Conservation (phyloP, 2,329 filamentous ascomycete species). For the Sordariomycetes sp. region DNA sequence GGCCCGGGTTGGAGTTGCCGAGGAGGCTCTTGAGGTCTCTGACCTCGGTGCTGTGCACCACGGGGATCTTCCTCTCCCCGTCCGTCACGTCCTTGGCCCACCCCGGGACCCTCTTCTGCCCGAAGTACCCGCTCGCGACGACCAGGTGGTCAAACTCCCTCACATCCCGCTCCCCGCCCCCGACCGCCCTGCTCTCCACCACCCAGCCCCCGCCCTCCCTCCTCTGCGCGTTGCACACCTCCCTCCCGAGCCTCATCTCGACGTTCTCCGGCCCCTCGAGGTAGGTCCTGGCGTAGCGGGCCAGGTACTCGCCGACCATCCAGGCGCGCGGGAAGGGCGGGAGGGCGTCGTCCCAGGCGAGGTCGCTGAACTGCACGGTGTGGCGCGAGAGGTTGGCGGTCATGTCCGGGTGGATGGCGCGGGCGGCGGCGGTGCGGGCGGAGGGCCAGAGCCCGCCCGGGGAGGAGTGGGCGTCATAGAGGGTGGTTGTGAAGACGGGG, state of each 20-base stretch:
- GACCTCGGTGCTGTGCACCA: constrained; percentile 61
- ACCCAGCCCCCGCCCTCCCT: constrained; percentile 24
- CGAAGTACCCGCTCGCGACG: constrained; percentile 69
- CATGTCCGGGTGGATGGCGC: constrained; percentile 56
- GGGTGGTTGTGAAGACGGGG: constrained; percentile 48
- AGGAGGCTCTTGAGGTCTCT: constrained; percentile 41
- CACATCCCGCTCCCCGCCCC: constrained; percentile 20
- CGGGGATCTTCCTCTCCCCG: constrained; percentile 27
- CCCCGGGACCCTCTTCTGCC: constrained; percentile 24
- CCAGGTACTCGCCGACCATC: constrained; percentile 65
- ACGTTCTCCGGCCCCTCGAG: constrained; percentile 26
- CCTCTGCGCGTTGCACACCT: constrained; percentile 29
- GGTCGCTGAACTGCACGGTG: constrained; percentile 62
- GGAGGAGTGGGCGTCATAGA: constrained; percentile 56
- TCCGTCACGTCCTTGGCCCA: constrained; percentile 13
- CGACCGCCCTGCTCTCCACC: constrained; percentile 20
- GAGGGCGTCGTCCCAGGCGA: constrained; percentile 52
- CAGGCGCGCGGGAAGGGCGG: constrained; percentile 66
- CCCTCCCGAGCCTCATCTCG: constrained; percentile 37
- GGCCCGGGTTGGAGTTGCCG: constrained; percentile 23
- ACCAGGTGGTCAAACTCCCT: constrained; percentile 60
- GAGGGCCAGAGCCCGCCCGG: constrained; percentile 74
- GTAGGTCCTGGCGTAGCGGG: constrained; percentile 52
- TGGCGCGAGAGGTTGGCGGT: constrained; percentile 67
- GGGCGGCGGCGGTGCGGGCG: constrained; percentile 31